Conservation (phyloP, 1,139 yeast genomes). For the Yamadazyma diddensiae region DNA sequence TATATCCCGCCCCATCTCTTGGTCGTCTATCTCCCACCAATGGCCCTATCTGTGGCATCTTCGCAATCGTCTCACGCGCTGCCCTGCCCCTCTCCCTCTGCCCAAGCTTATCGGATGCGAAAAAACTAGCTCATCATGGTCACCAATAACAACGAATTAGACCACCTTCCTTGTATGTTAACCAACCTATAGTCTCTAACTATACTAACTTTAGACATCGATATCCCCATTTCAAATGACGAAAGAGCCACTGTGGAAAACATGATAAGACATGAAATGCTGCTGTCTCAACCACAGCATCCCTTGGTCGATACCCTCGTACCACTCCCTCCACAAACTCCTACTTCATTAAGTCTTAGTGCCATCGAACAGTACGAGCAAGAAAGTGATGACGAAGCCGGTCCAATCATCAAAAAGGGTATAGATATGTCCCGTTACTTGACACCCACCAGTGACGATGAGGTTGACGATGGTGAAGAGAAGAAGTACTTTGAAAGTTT, state of each 20-base stretch:
- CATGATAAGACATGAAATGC: slow-evolving; percentile 28
- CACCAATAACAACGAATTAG: slow-evolving; percentile 27
- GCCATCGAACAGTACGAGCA: slow-evolving; percentile 32
- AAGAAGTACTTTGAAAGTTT: slow-evolving; percentile 20
- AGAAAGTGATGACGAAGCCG: slow-evolving; percentile 20
- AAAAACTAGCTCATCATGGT: slow-evolving; percentile 18
- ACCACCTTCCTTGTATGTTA: slow-evolving; percentile 28
- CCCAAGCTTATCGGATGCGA: too few relatives aligned
- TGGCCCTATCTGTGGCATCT: background rate
- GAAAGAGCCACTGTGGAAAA: slow-evolving; percentile 36
- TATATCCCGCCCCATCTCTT: background rate
- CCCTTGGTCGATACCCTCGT: slow-evolving; percentile 28
- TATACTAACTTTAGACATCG: slow-evolving; percentile 18
- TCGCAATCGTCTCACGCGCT: background rate
- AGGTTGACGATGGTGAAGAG: background rate
- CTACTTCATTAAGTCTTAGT: slow-evolving; percentile 9
- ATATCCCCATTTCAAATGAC: slow-evolving; percentile 27
- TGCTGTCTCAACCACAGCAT: slow-evolving; percentile 15
- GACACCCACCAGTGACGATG: background rate
- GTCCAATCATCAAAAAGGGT: slow-evolving; percentile 12
- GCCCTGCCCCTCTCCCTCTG: background rate
- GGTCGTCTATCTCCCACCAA: background rate
- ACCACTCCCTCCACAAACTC: slow-evolving; percentile 22
- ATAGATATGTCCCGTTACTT: slow-evolving; percentile 30
- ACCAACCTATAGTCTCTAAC: slow-evolving; percentile 1